A percentile compares a stretch with the other conserved stretches of the same genome.
Conservation (phyloP, 2,329 filamentous ascomycete species). For the Cercospora zeae-maydis region DNA sequence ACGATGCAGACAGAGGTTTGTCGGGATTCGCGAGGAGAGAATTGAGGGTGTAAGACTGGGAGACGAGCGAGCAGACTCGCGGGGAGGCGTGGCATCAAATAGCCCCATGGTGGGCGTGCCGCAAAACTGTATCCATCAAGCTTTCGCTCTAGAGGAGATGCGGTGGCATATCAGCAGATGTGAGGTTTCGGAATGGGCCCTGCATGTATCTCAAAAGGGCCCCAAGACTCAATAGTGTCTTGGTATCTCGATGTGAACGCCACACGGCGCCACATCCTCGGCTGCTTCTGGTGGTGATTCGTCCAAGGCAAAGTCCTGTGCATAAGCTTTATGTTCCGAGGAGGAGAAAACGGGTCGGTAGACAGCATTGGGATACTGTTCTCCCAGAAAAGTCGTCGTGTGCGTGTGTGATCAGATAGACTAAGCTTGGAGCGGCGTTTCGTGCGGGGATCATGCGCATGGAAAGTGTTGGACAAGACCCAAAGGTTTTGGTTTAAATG, state of each 20-base stretch:
- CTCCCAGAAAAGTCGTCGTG: background rate
- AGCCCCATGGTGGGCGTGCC: background rate
- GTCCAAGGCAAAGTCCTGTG: background rate
- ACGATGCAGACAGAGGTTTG: background rate
- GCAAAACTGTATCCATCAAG: background rate
- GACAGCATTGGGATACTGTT: background rate
- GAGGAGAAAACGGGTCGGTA: background rate
- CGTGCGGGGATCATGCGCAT: background rate
- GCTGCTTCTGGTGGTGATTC: background rate
- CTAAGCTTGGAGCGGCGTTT: background rate
- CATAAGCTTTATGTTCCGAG: background rate
- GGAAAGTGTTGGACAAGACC: background rate
- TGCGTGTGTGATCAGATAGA: background rate
- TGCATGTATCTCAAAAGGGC: background rate
- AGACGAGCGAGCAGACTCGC: background rate
- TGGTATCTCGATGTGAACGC: background rate
- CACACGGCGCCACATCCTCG: background rate
- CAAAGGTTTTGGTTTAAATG: no score
- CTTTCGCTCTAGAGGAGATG: background rate
- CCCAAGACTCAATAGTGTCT: background rate
- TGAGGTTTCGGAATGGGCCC: background rate
- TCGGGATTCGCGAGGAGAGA: background rate
- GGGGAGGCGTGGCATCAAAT: background rate
- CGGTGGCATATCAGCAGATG: background rate
- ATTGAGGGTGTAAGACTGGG: background rate